phyloP scores from a whole-genome alignment of 345 rosid genomes.

The Euphorbia peplus region DNA sequence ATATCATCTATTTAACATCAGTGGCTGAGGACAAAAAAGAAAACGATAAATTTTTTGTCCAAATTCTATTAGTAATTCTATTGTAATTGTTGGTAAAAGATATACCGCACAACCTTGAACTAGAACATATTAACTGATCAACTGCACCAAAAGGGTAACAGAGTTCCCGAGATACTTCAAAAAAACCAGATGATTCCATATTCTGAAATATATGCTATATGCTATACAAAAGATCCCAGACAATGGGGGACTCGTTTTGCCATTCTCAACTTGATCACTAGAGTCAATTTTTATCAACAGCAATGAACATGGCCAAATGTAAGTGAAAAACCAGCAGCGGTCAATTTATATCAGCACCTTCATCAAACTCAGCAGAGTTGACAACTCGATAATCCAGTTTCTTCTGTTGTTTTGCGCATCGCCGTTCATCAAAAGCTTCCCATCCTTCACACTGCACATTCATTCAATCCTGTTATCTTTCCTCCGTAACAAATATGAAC shows the following conservation, averaged over 20 bases:
- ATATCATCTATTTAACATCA: no score
- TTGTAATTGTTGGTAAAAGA: no score
- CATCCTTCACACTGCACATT: conserved; percentile 65
- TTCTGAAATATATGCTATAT: background rate
- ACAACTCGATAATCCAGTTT: conserved; percentile 77
- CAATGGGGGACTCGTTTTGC: background rate
- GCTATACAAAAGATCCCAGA: background rate
- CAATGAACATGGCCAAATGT: background rate
- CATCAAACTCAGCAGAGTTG: conserved; percentile 70
- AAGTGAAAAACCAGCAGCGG: background rate
- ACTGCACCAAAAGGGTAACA: no score
- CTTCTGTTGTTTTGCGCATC: conserved; percentile 81
- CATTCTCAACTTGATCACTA: background rate
- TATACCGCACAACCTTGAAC: no score
- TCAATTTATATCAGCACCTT: conserved; percentile 89
- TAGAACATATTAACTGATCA: no score
- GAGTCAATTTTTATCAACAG: background rate
- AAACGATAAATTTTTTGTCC: no score
- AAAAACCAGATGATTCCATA: background rate
- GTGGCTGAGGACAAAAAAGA: no score
- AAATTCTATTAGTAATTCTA: no score
- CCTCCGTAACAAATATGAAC: background rate
- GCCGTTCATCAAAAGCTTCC: conserved; percentile 67
- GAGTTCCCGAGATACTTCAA: background rate
- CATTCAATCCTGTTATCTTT: background rate